Evolutionary conservation across 148 eudicot species (phyloP).

Genomic region (Nyssa sinensis): DNA sequence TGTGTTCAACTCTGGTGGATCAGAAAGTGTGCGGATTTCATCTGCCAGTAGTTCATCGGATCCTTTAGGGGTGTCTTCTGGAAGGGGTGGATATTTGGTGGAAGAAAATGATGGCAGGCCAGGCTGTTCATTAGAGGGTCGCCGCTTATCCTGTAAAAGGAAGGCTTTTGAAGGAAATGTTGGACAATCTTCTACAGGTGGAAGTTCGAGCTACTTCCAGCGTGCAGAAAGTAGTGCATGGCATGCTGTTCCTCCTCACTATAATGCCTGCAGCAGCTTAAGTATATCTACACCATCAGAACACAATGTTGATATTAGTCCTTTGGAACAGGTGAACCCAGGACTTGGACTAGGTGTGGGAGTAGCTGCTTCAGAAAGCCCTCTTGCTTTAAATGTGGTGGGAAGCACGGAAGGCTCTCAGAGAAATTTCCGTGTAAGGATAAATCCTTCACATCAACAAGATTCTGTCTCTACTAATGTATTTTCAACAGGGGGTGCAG

Average conservation of each 20-base stretch:
- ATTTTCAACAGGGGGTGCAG: constrained; percentile 24
- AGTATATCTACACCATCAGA: constrained; percentile 36
- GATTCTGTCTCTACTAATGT: constrained; percentile 36
- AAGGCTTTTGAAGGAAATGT: constrained; percentile 63
- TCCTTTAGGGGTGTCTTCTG: constrained; percentile 49
- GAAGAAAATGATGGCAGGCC: constrained; percentile 62
- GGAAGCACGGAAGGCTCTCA: constrained; percentile 44
- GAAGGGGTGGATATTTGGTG: constrained; percentile 40
- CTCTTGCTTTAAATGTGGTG: constrained; percentile 30
- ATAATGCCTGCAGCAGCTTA: constrained; percentile 24
- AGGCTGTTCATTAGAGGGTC: constrained; percentile 52
- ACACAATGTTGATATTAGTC: constrained; percentile 20
- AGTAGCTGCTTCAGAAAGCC: constrained; percentile 36
- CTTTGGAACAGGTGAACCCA: constrained; percentile 41
- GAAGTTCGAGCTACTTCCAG: constrained; percentile 44
- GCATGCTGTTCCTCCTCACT: constrained; percentile 46
- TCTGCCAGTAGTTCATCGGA: constrained; percentile 42
- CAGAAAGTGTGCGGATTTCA: constrained; percentile 31
- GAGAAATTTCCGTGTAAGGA: constrained; percentile 58
- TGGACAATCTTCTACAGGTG: constrained; percentile 77
- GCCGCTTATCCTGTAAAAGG: constrained; percentile 72
- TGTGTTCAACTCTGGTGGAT: constrained; percentile 28
- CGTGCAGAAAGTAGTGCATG: constrained; percentile 40
- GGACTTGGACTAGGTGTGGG: constrained; percentile 58
- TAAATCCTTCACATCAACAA: constrained; percentile 44